Conservation (phyloP, 768 basidiomycete genomes). For the Postia placenta region DNA sequence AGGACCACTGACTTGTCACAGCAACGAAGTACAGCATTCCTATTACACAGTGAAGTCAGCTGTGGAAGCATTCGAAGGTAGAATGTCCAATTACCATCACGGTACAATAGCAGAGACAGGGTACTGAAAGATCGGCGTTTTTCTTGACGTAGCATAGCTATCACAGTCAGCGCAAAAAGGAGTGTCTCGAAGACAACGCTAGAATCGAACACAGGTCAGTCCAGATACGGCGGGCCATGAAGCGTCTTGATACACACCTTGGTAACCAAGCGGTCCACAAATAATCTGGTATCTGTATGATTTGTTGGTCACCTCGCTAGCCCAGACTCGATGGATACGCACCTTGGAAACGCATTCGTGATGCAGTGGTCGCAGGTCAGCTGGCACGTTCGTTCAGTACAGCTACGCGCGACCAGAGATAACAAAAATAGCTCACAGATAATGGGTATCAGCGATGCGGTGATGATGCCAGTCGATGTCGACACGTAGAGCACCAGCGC, state of each 20-base stretch:
- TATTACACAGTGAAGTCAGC: background rate
- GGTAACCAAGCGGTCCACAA: constrained; percentile 24
- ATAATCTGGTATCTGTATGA: constrained; percentile 18
- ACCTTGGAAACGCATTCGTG: constrained; percentile 22
- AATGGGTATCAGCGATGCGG: constrained; percentile 16
- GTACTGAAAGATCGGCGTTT: constrained; percentile 17
- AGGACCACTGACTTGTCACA: constrained; percentile 15
- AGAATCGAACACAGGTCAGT: no score
- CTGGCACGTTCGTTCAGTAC: constrained; percentile 9
- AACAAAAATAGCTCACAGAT: constrained; percentile 12
- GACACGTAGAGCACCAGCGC: constrained; percentile 15
- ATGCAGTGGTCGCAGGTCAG: constrained; percentile 15
- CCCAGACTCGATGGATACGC: background rate
- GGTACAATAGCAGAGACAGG: constrained; percentile 20
- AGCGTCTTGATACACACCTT: constrained; percentile 9
- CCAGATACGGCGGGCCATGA: background rate
- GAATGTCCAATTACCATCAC: constrained; percentile 15
- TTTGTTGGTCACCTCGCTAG: background rate
- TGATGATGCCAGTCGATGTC: constrained; percentile 17
- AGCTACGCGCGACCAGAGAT: background rate
- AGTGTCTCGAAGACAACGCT: constrained; percentile 23
- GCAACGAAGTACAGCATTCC: constrained; percentile 24
- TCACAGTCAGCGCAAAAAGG: constrained; percentile 21
- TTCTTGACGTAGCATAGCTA: constrained; percentile 18
- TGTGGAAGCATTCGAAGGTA: background rate